Evolutionary conservation across 257 asterid genomes (phyloP), one percentile per base, ranked within the genome.

Genomic region (Fraxinus cuspidata): DNA sequence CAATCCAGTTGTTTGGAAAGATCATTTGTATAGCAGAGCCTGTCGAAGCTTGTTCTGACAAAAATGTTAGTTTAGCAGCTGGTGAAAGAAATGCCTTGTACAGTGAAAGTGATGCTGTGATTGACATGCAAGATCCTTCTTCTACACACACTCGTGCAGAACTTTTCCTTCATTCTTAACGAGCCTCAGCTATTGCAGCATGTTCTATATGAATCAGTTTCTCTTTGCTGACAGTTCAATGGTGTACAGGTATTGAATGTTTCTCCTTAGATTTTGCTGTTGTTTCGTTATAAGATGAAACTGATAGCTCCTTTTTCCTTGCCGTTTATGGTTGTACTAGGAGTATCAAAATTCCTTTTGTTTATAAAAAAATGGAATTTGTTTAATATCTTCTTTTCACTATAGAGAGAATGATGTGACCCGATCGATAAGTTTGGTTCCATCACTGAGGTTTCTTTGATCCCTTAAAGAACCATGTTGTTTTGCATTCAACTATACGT

Each of bases 1-100:
- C 82, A 38, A 53, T 90, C 79, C 89, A 65, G 73, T 77, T 90
- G 82, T 90, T 90, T 66, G 96, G 91, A 66, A 80, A 73, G 89
- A 75, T 78, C 65, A 88, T 90, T 73, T 64, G 42, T 80, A 47
- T 67, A 71, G 44, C 80, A 63, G 34, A 56, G 77, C 74, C 74
- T 7, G 64, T 38, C 38, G 86, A 70, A 28, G 79, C 44, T 23
- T 70, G 67, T 71, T 40, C 42, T 37, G 77, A 38, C 60, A 47
- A 63, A 69, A 60, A 58, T 58, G 66, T n/a, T 23, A 58, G 4
- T 19, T 58, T 10, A n/a, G 4, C 25, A 13, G 16, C 7, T 2
- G 66, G 66, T 21, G 66, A 58, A 58, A 58, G 25, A 58, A 58
- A 58, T 58, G 66, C 29, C 13, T 0, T 58, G 66, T 58, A 58